These are phyloP conservation scores for Fusarium siculi DNA, from an alignment of 2,329 filamentous ascomycete genomes.

Conservation along the genomic window DNA sequence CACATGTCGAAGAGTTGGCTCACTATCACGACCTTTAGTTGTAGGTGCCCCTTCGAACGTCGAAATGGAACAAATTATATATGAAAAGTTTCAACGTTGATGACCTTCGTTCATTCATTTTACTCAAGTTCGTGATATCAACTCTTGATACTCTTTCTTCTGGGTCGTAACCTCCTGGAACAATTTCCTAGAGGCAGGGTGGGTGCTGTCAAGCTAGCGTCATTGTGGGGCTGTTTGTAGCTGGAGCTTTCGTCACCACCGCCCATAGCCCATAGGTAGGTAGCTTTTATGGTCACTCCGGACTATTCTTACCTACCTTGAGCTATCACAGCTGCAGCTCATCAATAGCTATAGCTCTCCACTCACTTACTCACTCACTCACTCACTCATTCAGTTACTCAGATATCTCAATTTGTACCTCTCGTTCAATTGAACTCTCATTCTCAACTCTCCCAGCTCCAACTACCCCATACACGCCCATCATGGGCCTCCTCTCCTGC, in stretches of 20 bases:
- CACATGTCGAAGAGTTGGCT: slow-evolving; percentile 1
- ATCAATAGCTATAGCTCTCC: neutral
- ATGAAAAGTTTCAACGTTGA: neutral
- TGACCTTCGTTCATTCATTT: too few species aligned
- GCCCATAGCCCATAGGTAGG: neutral
- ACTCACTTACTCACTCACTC: neutral
- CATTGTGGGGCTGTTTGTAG: slow-evolving; percentile 20
- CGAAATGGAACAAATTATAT: neutral
- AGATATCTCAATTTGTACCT: neutral
- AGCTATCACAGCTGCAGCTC: slow-evolving; percentile 1
- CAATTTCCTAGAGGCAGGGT: neutral
- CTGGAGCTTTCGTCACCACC: slow-evolving; percentile 30
- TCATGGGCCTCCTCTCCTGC: slow-evolving; percentile 58
- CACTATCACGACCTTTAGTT: neutral
- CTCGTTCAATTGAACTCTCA: neutral
- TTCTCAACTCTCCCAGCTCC: neutral
- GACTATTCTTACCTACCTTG: neutral
- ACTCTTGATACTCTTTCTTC: neutral
- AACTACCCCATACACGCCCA: neutral
- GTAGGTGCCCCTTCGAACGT: too few species aligned
- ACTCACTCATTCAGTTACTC: neutral
- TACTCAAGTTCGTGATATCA: neutral
- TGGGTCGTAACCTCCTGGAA: neutral
- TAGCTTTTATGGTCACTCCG: neutral
- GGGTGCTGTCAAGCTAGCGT: slow-evolving; percentile 25